Evolutionary conservation across 768 basidiomycete species (phyloP).

Genomic region (Pulveroboletus ravenelii): DNA sequence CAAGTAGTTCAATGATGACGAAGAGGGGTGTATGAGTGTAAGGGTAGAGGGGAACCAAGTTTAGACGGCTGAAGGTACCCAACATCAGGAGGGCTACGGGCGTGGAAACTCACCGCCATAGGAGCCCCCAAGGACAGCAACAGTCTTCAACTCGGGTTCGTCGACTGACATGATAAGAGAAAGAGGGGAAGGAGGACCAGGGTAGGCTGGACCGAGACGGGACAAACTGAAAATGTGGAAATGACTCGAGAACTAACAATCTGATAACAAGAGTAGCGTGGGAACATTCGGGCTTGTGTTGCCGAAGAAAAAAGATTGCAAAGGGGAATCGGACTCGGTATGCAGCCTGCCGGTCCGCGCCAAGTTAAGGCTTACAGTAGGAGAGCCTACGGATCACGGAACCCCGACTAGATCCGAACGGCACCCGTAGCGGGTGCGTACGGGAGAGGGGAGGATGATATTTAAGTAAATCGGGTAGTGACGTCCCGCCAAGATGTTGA

Average conservation of each 20-base stretch:
- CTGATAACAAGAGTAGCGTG: background rate
- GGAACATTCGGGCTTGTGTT: background rate
- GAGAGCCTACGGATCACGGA: no score
- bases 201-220: background rate
- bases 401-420: no score
- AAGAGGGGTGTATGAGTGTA: background rate
- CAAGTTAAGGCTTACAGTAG: no score
- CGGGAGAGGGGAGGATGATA: no score
- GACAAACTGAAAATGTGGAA: background rate
- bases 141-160: constrained; percentile 26
- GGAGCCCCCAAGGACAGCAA: constrained; percentile 51
- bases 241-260: background rate
- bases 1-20: background rate
- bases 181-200: background rate
- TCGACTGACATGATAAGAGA: constrained; percentile 6
- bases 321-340: no score
- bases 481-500: no score
- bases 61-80: background rate
- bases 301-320: no score
- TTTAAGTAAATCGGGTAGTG: no score
- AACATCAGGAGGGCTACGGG: background rate
- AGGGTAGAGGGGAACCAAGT: background rate
- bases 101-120: constrained; percentile 42
- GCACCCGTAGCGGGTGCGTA: no score
- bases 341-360: no score